Conservation (phyloP, 345 rosid genomes). For the Salix arbutifolia region DNA sequence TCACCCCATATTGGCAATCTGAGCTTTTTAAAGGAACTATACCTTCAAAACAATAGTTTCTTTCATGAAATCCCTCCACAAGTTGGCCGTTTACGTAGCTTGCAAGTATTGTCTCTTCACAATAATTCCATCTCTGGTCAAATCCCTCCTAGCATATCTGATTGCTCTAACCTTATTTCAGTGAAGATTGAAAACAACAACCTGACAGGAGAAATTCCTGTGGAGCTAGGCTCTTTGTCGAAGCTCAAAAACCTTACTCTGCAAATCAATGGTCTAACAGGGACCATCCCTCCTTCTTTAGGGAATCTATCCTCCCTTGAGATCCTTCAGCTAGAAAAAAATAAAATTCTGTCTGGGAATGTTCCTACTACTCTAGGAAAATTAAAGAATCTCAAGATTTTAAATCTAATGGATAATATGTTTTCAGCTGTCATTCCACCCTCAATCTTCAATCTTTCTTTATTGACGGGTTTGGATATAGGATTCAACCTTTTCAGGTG, state of each 20-base stretch:
- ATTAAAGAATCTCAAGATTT: not conserved
- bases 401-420: constrained; percentile 8
- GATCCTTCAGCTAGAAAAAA: not conserved
- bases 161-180: not conserved
- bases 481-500: constrained; percentile 8
- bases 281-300: constrained; percentile 5
- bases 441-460: constrained; percentile 21
- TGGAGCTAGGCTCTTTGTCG: not conserved
- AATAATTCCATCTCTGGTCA: constrained; percentile 10
- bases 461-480: not conserved
- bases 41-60: not conserved
- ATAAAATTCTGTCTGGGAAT: constrained; percentile 9
- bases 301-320: not conserved
- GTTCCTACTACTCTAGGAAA: constrained; percentile 13
- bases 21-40: not conserved
- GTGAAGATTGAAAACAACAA: not conserved
- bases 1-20: constrained; percentile 11
- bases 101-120: not conserved
- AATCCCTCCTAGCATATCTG: not conserved
- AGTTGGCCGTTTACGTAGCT: not conserved
- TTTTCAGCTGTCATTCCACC: constrained; percentile 16
- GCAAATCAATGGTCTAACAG: not conserved
- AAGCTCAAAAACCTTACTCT: not conserved
- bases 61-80: not conserved
- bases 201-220: constrained; percentile 1